Evolutionary conservation across 768 basidiomycete genomes (phyloP), one percentile per base, ranked within the genome.

Genomic region (Suillus brevipes): DNA sequence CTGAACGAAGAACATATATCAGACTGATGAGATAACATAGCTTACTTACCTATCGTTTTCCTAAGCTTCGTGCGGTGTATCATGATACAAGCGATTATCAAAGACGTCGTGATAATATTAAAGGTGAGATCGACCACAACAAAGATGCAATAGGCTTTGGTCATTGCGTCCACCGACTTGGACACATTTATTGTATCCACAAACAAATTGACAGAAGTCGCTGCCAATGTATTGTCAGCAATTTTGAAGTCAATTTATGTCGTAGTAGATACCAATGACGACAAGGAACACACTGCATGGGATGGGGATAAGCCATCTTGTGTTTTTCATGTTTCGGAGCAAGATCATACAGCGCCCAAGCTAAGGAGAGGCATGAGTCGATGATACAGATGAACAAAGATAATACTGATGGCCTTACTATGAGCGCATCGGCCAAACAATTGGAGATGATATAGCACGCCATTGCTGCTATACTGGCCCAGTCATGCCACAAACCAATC

Each of bases 381-480:
- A 56, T 2, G 23, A 52, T 36, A 25, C 16, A 42, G 69, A 37
- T 75, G 56, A 23, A 10, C 31, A 63, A 9, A 12, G 10, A 25
- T 13, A n/a, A 34, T 4, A 28, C 16, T 53, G 28, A 23, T 13
- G 9, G 13, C 36, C 73, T 62, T 9, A 76, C 73, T 13, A 75
- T 75, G 38, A 74, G 43, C 5, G 64, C 71, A 55, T 74, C 75
- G 60, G 74, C 71, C 74, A 74, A 67, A 73, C 74, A 74, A 53
- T 76, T 62, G 58, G 74, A 75, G 16, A 77, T 42, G 28, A 70
- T n/a, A 31, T 70, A 62, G 5, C 64, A 75, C 2, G 60, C 71
- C 75, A 53, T 62, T 67, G 67, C 75, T 67, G 61, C 71, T n/a
- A 70, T 72, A 71, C 58, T 57, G 52, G 20, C 20, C 52, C 62